Conservation (phyloP, 768 basidiomycete species). For the Boletales sp. region DNA sequence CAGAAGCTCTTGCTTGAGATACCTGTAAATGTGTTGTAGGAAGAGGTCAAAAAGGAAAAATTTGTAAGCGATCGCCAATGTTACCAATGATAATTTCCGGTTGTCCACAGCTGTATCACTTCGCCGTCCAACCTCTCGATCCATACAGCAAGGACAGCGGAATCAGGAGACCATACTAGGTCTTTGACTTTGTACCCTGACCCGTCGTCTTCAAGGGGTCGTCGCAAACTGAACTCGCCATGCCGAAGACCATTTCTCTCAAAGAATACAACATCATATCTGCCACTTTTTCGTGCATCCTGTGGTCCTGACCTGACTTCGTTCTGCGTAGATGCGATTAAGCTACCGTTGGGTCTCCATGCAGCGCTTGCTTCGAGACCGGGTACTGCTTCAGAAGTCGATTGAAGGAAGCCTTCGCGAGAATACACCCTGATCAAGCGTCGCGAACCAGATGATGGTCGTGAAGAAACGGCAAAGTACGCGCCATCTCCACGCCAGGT, state of each 20-base stretch:
- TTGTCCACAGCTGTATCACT: conserved; percentile 92
- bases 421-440: conserved; percentile 32
- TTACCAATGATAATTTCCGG: conserved; percentile 92
- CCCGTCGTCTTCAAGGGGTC: conserved; percentile 29
- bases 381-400: conserved; percentile 79
- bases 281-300: conserved; percentile 59
- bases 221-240: conserved; percentile 75
- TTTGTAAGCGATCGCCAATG: not conserved
- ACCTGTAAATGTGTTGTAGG: conserved; percentile 46
- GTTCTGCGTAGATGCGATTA: conserved; percentile 79
- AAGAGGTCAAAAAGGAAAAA: conserved; percentile 4
- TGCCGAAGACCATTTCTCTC: conserved; percentile 93
- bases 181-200: conserved; percentile 77
- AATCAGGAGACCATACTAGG: conserved; percentile 85
- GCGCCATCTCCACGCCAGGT: conserved; percentile 94
- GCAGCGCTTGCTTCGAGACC: conserved; percentile 77
- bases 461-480: conserved; percentile 80
- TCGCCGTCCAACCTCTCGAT: conserved; percentile 66
- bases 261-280: conserved; percentile 89
- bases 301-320: conserved; percentile 71
- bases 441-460: conserved; percentile 40
- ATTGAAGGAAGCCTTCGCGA: conserved; percentile 60
- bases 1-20: conserved; percentile 85
- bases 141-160: conserved; percentile 83
- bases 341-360: conserved; percentile 88